Evolutionary conservation across 2,329 filamentous ascomycete genomes (phyloP).

Genomic region (Xylariaceae sp.): DNA sequence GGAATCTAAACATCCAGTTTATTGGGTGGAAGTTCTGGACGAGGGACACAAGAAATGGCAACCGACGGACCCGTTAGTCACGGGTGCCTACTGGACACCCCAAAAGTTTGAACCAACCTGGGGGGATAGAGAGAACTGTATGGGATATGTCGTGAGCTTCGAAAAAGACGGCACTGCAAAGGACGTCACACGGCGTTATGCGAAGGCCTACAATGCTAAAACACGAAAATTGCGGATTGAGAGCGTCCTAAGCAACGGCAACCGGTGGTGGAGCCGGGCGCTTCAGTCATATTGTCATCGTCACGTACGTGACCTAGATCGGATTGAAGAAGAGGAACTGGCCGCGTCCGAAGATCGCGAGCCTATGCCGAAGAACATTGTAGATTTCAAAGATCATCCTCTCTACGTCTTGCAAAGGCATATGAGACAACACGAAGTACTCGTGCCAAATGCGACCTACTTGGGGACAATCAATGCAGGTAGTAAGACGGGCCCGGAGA

Average conservation of each 20-base stretch:
- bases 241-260: slow-evolving; percentile 41
- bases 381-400: slow-evolving; percentile 83
- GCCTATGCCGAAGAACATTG: slow-evolving; percentile 77
- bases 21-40: slow-evolving; percentile 92
- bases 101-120: slow-evolving; percentile 76
- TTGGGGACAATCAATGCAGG: slow-evolving; percentile 75
- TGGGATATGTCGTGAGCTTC: slow-evolving; percentile 82
- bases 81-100: slow-evolving; percentile 67
- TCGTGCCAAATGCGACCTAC: slow-evolving; percentile 62
- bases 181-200: slow-evolving; percentile 85
- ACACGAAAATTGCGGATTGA: slow-evolving; percentile 80
- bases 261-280: slow-evolving; percentile 49
- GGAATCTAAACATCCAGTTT: slow-evolving; percentile 76
- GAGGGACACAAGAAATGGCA: slow-evolving; percentile 87
- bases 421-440: slow-evolving; percentile 74
- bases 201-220: slow-evolving; percentile 85
- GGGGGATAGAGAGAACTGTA: slow-evolving; percentile 66
- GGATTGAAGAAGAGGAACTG: slow-evolving; percentile 77
- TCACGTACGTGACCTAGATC: slow-evolving; percentile 60
- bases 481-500: slow-evolving; percentile 58
- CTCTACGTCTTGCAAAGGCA: slow-evolving; percentile 81
- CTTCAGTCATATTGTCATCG: slow-evolving; percentile 45
- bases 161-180: slow-evolving; percentile 70
- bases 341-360: slow-evolving; percentile 66
- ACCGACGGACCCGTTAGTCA: slow-evolving; percentile 78